Conservation (phyloP, 345 rosid genomes). For the Acer negundo region DNA sequence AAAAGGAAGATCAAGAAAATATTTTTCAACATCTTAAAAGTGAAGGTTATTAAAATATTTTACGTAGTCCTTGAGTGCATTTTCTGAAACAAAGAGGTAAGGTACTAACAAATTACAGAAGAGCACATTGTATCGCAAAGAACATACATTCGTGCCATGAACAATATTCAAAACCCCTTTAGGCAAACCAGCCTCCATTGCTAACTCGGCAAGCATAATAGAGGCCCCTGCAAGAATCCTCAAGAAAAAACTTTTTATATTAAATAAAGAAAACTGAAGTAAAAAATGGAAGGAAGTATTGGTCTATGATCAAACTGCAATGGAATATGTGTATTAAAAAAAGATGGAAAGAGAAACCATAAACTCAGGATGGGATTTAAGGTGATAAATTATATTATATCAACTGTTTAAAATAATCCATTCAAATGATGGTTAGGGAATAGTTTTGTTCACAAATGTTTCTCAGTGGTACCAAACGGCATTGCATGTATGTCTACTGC, state of each 20-base stretch:
- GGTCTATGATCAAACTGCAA: background rate
- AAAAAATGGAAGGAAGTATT: background rate
- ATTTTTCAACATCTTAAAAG: background rate
- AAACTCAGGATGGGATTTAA: conserved; percentile 1
- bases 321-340: background rate
- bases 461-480: background rate
- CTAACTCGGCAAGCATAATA: conserved; percentile 82
- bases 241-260: conserved; percentile 3
- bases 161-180: conserved; percentile 85
- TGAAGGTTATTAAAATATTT: background rate
- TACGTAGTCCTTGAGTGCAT: background rate
- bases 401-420: conserved; percentile 3
- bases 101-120: background rate
- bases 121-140: conserved; percentile 5
- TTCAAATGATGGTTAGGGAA: background rate
- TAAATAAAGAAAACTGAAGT: background rate
- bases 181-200: conserved; percentile 97
- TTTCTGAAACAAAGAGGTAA: background rate
- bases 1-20: background rate
- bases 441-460: background rate
- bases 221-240: conserved; percentile 74
- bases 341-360: background rate
- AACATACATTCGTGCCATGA: conserved; percentile 85
- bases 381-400: background rate
- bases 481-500: background rate